Evolutionary conservation across 192 early-diverging fungal species (phyloP).

Genomic region (Geosiphon pyriformis): DNA sequence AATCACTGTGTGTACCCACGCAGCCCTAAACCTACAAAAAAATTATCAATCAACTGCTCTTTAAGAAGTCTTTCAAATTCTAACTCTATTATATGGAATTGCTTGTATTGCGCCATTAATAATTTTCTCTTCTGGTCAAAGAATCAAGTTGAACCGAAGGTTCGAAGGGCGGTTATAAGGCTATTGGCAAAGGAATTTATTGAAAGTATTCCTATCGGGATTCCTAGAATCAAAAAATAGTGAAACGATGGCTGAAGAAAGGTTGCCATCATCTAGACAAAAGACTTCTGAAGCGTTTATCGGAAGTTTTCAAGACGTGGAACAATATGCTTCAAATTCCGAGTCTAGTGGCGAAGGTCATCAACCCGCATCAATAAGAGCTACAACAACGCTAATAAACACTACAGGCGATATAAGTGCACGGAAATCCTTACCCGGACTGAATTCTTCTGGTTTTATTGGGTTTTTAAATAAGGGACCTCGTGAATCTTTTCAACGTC

Average conservation of each 20-base stretch:
- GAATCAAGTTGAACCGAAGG: too few relatives aligned
- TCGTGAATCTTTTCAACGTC: neutral
- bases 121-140: too few relatives aligned
- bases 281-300: neutral
- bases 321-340: neutral
- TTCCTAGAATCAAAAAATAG: too few relatives aligned
- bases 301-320: neutral
- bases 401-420: neutral
- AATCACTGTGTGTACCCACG: too few relatives aligned
- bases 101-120: too few relatives aligned
- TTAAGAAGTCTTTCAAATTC: too few relatives aligned
- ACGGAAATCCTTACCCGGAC: neutral
- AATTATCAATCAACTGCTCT: too few relatives aligned
- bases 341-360: neutral
- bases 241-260: neutral
- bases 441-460: neutral
- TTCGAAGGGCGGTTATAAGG: too few relatives aligned
- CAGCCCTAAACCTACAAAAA: too few relatives aligned
- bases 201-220: too few relatives aligned
- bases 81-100: too few relatives aligned
- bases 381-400: neutral
- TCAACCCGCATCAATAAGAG: neutral
- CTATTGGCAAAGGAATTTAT: too few relatives aligned
- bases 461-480: neutral
- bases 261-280: neutral